phyloP scores from a whole-genome alignment of 495 filamentous ascomycete species.

The Aspergillus asperescens region DNA sequence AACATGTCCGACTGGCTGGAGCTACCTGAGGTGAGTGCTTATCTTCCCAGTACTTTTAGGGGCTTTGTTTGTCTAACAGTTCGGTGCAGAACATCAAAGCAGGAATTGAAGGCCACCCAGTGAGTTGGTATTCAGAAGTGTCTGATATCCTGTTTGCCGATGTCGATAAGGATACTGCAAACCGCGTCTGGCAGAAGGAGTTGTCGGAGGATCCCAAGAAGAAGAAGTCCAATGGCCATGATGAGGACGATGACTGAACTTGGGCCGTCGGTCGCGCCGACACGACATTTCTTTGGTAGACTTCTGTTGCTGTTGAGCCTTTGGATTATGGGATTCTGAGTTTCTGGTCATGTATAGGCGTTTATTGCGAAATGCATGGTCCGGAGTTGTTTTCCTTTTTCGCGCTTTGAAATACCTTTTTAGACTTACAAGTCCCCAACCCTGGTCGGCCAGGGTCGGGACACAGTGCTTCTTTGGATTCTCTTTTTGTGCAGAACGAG shows the following conservation, averaged over 20 bases:
- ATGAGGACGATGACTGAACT: conserved; percentile 36
- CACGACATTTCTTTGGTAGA: conserved; percentile 15
- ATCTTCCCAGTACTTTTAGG: background rate
- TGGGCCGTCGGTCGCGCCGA: background rate
- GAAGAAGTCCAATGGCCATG: conserved; percentile 36
- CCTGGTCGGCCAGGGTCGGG: conserved; percentile 3
- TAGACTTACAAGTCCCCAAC: conserved; percentile 2
- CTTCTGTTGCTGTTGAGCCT: conserved; percentile 12
- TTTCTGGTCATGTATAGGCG: conserved; percentile 24
- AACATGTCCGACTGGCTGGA: conserved; percentile 97
- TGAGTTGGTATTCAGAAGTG: conserved; percentile 90
- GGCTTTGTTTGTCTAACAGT: conserved; percentile 12
- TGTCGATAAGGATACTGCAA: conserved; percentile 67
- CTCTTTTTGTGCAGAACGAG: background rate
- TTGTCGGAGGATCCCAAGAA: conserved; percentile 54
- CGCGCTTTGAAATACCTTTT: conserved; percentile 6
- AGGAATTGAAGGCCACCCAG: conserved; percentile 83
- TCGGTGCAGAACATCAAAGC: conserved; percentile 85
- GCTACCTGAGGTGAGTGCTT: conserved; percentile 75
- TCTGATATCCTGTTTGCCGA: conserved; percentile 86
- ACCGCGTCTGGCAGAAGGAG: conserved; percentile 67
- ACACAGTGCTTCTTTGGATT: conserved; percentile 2
- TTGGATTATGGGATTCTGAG: conserved; percentile 6
- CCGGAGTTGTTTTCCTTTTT: conserved; percentile 19
- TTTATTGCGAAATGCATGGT: conserved; percentile 25